phyloP scores from a whole-genome alignment of 805 yeast species.

The Pichia kluyveri region DNA sequence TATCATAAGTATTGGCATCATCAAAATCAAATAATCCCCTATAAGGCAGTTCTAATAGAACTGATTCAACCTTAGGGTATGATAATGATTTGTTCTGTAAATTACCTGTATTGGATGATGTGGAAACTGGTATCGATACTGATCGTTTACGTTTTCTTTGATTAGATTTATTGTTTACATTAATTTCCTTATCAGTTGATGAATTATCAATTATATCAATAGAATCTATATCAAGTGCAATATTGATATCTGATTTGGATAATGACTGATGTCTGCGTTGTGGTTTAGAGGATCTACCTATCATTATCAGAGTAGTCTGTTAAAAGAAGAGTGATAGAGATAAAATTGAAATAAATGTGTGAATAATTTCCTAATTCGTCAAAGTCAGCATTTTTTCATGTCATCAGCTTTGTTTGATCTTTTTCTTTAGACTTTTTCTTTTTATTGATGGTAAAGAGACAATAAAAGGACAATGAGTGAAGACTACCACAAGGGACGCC shows the following conservation, averaged over 20 bases:
- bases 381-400: too few relatives aligned
- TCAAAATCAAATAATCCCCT: conserved; percentile 53
- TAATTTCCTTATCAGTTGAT: neutral
- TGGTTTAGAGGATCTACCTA: neutral
- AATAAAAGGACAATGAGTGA: too few relatives aligned
- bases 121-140: neutral
- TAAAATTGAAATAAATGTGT: too few relatives aligned
- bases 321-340: too few relatives aligned
- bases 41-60: conserved; percentile 54
- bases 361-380: too few relatives aligned
- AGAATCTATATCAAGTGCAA: neutral
- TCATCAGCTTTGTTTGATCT: too few relatives aligned
- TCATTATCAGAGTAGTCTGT: too few relatives aligned
- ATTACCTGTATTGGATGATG: too few relatives aligned
- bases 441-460: too few relatives aligned
- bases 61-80: conserved; percentile 22
- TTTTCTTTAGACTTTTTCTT: too few relatives aligned
- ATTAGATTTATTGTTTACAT: neutral
- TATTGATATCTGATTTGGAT: neutral
- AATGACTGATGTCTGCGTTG: neutral
- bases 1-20: conserved; percentile 49
- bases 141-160: neutral
- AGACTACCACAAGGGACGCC: neutral
- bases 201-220: neutral
- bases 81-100: neutral